Percentiles rank a stretch among this genome's conserved stretches.
These are phyloP conservation scores for Auriscalpium orientale DNA, from an alignment of 768 basidiomycete species.

Conservation along the genomic window DNA sequence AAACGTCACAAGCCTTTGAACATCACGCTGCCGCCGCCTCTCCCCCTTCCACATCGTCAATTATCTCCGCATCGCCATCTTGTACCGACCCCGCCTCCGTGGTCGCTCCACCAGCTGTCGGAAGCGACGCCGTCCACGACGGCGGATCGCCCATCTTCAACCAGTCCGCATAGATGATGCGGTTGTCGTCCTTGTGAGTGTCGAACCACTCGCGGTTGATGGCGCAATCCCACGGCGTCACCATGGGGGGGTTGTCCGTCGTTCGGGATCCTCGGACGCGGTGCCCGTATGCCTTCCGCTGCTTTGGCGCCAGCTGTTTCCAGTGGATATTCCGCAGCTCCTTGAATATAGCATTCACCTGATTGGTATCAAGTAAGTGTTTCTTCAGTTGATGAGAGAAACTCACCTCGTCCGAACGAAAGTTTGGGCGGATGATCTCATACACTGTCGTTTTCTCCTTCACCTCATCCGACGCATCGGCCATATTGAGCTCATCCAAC, in stretches of 20 bases:
- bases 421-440: not conserved
- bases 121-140: not conserved
- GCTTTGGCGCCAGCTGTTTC: not conserved
- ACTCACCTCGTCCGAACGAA: not conserved
- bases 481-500: not conserved
- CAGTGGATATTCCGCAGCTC: not conserved
- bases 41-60: not conserved
- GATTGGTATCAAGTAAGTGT: not conserved
- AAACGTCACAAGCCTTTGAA: too few species aligned
- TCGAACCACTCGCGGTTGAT: not conserved
- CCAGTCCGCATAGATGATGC: not conserved
- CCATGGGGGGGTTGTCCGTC: not conserved
- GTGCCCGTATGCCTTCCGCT: not conserved
- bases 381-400: not conserved
- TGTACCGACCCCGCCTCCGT: not conserved
- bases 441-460: not conserved
- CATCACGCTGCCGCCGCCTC: too few species aligned
- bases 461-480: not conserved
- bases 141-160: not conserved
- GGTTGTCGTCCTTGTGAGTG: not conserved
- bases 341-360: not conserved
- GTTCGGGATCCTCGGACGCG: not conserved
- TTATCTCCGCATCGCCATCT: not conserved
- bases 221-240: not conserved
- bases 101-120: not conserved